These are phyloP conservation scores for Colletotrichum sp. DNA, from an alignment of 2,329 filamentous ascomycete genomes.

Conservation along the genomic window DNA sequence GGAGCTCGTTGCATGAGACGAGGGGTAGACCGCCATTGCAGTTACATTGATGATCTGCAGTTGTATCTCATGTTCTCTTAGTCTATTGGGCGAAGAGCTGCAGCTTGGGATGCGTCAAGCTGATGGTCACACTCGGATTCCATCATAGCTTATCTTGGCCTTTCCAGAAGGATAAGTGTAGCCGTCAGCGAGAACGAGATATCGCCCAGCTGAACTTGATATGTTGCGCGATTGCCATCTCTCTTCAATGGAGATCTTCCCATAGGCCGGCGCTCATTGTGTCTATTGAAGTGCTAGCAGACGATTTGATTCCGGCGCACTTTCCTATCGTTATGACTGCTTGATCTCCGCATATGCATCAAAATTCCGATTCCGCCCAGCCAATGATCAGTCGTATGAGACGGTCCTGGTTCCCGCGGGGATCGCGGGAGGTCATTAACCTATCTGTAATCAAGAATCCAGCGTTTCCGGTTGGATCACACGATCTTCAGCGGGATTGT, in stretches of 20 bases:
- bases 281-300: not conserved
- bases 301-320: not conserved
- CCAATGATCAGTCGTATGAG: fast-evolving
- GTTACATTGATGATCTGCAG: not conserved
- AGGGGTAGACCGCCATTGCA: not conserved
- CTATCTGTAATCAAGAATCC: not conserved
- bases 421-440: not conserved
- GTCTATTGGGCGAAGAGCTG: not conserved
- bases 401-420: not conserved
- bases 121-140: not conserved
- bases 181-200: not conserved
- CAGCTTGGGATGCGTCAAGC: not conserved
- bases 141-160: not conserved
- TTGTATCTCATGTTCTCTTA: not conserved
- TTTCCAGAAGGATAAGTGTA: not conserved
- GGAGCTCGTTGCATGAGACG: not conserved
- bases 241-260: not conserved
- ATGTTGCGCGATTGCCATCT: not conserved
- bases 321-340: not conserved
- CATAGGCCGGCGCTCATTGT: not conserved
- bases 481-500: not conserved
- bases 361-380: not conserved
- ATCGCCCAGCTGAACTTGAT: not conserved
- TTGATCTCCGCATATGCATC: not conserved
- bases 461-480: not conserved